Evolutionary conservation across 148 eudicot species (phyloP), one percentile per base, ranked within the genome.

Genomic region (Persicaria maculosa): DNA sequence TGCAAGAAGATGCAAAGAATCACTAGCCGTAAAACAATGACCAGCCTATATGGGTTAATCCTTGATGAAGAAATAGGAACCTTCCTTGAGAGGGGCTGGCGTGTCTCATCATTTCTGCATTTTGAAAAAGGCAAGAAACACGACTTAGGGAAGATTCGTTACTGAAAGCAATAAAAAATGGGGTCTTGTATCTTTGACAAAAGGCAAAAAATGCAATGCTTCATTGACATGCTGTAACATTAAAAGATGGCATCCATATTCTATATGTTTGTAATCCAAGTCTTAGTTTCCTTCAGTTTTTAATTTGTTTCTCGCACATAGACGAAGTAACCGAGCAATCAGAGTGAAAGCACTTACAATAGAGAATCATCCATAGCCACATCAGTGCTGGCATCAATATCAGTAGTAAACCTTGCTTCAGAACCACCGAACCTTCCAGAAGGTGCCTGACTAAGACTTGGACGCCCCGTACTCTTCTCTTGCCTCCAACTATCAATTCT

Each of bases 31-130:
- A 93, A 76, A 57, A 89, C 88, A 77, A 93, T 93, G 52, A 93
- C 94, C 97, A 93, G 88, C 80, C 98, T 85, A 79, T 93, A 93
- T 74, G 98, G 98, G 76, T 93, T 93, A 65, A 93, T 91, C 82
- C 84, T 89, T 50, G 97, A 91, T 59, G 98, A 93, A 68, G 98
- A 85, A 77, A 93, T 74, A 58, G 98, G 91, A 84, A 93, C 94
- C 83, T 93, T 93, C 81, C 98, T 93, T 9, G 98, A 91, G 62
- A 93, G 87, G 52, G 98, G 98, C 68, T 93, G 98, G 1, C 98
- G 89, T 47, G 97, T 89, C 77, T 93, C 98, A 80, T 93, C 98
- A 84, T 89, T 93, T 85, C 98, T 93, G 87, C 85, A 85, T 58
- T 47, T 9, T 8, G 50, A 65, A 25, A 31, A 64, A 65, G 16